Conservation (phyloP, 257 asterid genomes). For the Pogostemon cablin region DNA sequence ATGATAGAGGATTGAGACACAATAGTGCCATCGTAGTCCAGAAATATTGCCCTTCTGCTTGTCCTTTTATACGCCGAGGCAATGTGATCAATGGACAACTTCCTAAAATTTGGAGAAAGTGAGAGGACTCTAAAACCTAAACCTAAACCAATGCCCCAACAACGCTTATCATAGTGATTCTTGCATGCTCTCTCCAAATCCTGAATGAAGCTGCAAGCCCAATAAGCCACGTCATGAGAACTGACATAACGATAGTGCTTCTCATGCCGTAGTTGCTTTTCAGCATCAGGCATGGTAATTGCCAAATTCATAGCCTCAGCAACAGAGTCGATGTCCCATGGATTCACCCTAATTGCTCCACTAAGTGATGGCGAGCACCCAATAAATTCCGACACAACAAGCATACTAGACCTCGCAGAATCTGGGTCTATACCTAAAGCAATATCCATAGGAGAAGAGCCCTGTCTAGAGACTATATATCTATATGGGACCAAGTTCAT, state of each 20-base stretch:
- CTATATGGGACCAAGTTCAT: conserved; percentile 2
- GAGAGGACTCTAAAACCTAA: neutral
- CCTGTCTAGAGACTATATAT: neutral
- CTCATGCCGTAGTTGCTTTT: conserved; percentile 69
- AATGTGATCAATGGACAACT: neutral
- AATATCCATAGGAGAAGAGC: neutral
- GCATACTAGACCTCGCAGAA: conserved; percentile 52
- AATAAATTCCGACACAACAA: conserved; percentile 73
- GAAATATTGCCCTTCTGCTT: neutral
- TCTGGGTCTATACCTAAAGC: neutral
- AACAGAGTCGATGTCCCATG: conserved; percentile 75
- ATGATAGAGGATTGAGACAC: neutral
- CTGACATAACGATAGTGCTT: conserved; percentile 76
- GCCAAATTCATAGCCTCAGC: conserved; percentile 69
- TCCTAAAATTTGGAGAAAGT: neutral
- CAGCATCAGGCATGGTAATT: conserved; percentile 49
- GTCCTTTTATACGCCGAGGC: neutral
- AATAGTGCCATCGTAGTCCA: neutral
- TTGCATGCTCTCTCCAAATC: conserved; percentile 71
- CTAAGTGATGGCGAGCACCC: conserved; percentile 85
- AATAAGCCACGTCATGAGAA: conserved; percentile 74
- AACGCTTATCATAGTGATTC: conserved; percentile 49
- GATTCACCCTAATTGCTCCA: conserved; percentile 84
- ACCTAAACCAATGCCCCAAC: neutral
- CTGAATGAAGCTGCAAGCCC: conserved; percentile 83